Evolutionary conservation across 2,329 filamentous ascomycete species (phyloP).

Genomic region (Amylocarpus encephaloides): DNA sequence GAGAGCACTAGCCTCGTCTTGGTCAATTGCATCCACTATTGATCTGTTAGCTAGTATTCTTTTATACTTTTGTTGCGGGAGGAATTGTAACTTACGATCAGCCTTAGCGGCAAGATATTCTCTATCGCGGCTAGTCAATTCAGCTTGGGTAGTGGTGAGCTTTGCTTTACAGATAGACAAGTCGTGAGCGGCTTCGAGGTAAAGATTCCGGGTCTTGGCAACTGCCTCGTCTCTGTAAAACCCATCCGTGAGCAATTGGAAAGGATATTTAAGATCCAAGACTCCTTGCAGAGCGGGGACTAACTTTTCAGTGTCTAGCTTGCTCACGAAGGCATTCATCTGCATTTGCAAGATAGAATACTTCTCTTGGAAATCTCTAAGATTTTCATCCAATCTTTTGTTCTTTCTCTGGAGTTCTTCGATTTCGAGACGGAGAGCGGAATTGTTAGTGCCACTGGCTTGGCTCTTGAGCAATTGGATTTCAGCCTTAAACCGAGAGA

Average conservation of each 20-base stretch:
- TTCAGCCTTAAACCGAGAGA: constrained; percentile 55
- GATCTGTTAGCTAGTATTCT: constrained; percentile 15
- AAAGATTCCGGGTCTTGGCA: constrained; percentile 44
- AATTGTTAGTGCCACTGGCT: constrained; percentile 47
- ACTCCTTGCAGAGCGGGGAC: constrained; percentile 36
- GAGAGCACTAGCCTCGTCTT: constrained; percentile 48
- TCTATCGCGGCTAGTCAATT: constrained; percentile 48
- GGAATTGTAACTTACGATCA: constrained; percentile 39
- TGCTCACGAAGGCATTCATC: constrained; percentile 47
- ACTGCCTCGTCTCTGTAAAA: constrained; percentile 48
- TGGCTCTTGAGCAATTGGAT: constrained; percentile 52
- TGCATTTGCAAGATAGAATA: constrained; percentile 52
- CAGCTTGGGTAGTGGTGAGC: constrained; percentile 38
- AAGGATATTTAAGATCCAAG: constrained; percentile 25
- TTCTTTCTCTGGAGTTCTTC: constrained; percentile 47
- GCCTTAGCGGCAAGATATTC: constrained; percentile 47
- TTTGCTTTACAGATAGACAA: constrained; percentile 41
- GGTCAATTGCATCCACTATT: constrained; percentile 46
- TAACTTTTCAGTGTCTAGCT: constrained; percentile 50
- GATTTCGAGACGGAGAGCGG: constrained; percentile 48
- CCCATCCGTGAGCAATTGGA: constrained; percentile 39
- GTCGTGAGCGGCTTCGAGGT: constrained; percentile 41
- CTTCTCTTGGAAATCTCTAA: constrained; percentile 53
- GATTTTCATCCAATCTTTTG: constrained; percentile 47
- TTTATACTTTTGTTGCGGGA: no score